Evolutionary conservation across 2,329 filamentous ascomycete species (phyloP), one percentile per base, ranked within the genome.

Genomic region (Bipolaris cookei): DNA sequence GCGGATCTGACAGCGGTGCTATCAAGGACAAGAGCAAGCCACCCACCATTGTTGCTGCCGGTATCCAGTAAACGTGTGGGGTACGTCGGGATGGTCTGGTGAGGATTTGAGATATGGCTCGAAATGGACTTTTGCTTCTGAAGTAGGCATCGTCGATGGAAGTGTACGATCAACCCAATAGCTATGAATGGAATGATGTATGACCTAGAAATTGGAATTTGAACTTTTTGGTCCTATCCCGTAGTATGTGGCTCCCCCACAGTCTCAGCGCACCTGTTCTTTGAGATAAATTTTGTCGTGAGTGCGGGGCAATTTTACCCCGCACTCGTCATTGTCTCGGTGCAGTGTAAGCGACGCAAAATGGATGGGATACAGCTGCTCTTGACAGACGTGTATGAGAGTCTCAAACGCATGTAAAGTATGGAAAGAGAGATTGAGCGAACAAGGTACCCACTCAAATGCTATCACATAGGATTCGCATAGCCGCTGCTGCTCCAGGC

Each of bases 31-130:
- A 80, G 76, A 57, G 63, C n/a, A 81, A 81, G 71, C 70, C 76
- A 25, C 84, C 84, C 56, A 83, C 79, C 71, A 87, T 87, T 70
- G 76, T 81, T 58, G 74, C 76, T 63, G 76, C 77, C 64, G 85
- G 84, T 71, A 76, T 77, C 68, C 51, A 69, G 51, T 82, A 83
- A 20, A 14, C 7, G 13, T 13, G 4, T 48, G 18, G 32, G 18
- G 20, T 37, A 28, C 10, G n/a, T 28, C 7, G 28, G 11, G 16
- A 38, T 25, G n/a, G 23, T 7, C 18, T 38, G 23, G 34, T 34
- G 34, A 38, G 21, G 20, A 32, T 7, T 16, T 16, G 34, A 20
- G 16, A 20, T 28, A 20, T 28, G 8, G 14, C 23, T 32, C 8
- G 4, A 14, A 35, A 30, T 30, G 25, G 6, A 18, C 32, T 44